Percentiles rank a stretch among this genome's conserved stretches.
phyloP scores from a whole-genome alignment of 148 eudicot genomes.

The Bassia scoparia region DNA sequence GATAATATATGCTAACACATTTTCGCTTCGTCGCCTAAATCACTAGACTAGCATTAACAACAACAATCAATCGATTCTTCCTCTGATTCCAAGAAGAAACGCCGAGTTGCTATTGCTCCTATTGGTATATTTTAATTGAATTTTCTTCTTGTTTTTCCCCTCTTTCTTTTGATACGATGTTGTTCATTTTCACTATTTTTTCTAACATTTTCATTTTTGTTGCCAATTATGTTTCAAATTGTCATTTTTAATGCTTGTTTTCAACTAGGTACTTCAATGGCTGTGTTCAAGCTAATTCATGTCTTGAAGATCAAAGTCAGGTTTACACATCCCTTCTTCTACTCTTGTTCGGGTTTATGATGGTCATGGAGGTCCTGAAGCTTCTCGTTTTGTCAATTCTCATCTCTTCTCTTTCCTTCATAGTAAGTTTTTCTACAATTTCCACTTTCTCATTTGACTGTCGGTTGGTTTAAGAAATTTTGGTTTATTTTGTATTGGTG shows the following conservation, averaged over 20 bases:
- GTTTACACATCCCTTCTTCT: slow-evolving; percentile 65
- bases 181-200: slow-evolving; percentile 1
- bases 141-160: neutral
- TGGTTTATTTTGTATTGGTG: neutral
- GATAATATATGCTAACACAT: no score
- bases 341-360: slow-evolving; percentile 85
- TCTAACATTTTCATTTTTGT: neutral
- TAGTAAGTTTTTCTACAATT: slow-evolving; percentile 36
- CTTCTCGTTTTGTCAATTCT: slow-evolving; percentile 66
- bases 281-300: slow-evolving; percentile 90
- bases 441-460: neutral
- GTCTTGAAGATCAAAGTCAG: slow-evolving; percentile 78
- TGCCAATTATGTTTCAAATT: neutral
- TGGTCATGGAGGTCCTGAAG: slow-evolving; percentile 94
- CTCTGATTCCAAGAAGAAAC: slow-evolving; percentile 68
- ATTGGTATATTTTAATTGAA: slow-evolving; percentile 37
- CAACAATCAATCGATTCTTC: slow-evolving; percentile 41
- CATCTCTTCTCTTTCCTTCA: slow-evolving; percentile 54
- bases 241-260: no score
- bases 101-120: slow-evolving; percentile 60
- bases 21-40: no score
- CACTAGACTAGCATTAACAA: no score
- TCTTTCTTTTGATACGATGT: neutral
- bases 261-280: slow-evolving; percentile 45
- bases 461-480: no score